A percentile compares a stretch with the other conserved stretches of the same genome.
Evolutionary conservation across 2,329 filamentous ascomycete species (phyloP).

Genomic region (Arthrobotrys entomopaga): DNA sequence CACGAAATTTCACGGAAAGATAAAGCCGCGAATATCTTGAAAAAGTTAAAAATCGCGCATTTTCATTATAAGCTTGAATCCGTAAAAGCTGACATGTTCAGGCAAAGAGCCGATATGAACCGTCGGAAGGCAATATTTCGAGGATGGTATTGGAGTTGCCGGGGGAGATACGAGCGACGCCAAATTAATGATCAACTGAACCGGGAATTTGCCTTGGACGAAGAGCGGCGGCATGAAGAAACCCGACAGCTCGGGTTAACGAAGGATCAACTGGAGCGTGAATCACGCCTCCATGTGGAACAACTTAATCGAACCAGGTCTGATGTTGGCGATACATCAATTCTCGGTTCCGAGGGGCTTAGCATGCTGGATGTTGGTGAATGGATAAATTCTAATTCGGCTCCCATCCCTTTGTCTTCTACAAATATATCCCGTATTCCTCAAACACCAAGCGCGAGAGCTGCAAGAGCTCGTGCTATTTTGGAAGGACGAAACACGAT

Average conservation of each 20-base stretch:
- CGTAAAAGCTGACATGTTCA: constrained; percentile 42
- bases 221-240: constrained; percentile 34
- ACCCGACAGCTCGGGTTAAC: constrained; percentile 13
- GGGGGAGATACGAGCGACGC: constrained; percentile 36
- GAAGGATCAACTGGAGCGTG: constrained; percentile 30
- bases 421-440: constrained; percentile 28
- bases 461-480: constrained; percentile 41
- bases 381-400: constrained; percentile 52
- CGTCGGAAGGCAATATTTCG: constrained; percentile 37
- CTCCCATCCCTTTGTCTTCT: constrained; percentile 12
- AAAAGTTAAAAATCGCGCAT: constrained; percentile 36
- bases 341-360: constrained; percentile 37
- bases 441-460: constrained; percentile 47
- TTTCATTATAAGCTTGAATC: constrained; percentile 44
- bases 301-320: constrained; percentile 5
- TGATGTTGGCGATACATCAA: constrained; percentile 29
- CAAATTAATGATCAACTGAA: constrained; percentile 38
- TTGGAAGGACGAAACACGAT: constrained; percentile 35
- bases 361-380: constrained; percentile 50
- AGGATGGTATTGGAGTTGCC: constrained; percentile 33
- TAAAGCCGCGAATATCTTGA: constrained; percentile 31
- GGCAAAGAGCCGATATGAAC: constrained; percentile 35
- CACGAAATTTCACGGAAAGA: constrained; percentile 49
- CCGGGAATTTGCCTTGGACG: constrained; percentile 38
- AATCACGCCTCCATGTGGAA: constrained; percentile 12